Evolutionary conservation across 2,329 filamentous ascomycete species (phyloP), one percentile per base, ranked within the genome.

Genomic region (Cladophialophora psammophila): DNA sequence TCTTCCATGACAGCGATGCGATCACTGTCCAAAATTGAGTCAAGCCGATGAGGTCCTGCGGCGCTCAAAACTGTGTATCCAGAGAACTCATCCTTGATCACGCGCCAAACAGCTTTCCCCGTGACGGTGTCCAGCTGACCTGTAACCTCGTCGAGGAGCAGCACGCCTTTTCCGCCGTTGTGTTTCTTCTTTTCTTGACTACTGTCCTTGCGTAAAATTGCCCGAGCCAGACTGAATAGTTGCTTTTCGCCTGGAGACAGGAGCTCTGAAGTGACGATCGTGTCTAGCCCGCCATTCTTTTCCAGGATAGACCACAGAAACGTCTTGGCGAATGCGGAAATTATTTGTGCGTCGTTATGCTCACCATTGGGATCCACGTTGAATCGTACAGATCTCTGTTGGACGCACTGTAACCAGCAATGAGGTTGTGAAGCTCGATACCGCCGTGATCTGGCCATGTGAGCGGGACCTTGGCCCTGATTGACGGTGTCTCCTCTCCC

Each of bases 1-100:
- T 36, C 32, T 18, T 81, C 82, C 84, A 88, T 83, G 15, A 88
- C 86, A 2, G 88, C 80, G 0, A 88, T 81, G 36, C 79, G 80
- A 72, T 88, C 85, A 69, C 87, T 88, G 74, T 88, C 86, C 64
- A 87, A 82, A 5, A 90, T 87, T 0, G 87, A 88, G 34, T 85
- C 81, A 38, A 87, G 78, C 40, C 85, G 84, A 75, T 87, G 85
- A 20, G 45, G 9, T 26, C 18, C 45, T 5, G 85, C 85, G 1
- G 87, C 82, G 0, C 83, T 80, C 60, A 88, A 79, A 61, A 91
- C 84, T 0, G 89, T 91, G 67, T 86, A 84, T 2, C 78, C 78
- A 2, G 76, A 75, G 72, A 90, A 88, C 42, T 81, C 81, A 54
- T 81, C 78, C 4, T 85, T 81, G 63, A 89, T 81, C 35, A 87